phyloP scores from a whole-genome alignment of 768 basidiomycete species.

The Agrocybe praecox region DNA sequence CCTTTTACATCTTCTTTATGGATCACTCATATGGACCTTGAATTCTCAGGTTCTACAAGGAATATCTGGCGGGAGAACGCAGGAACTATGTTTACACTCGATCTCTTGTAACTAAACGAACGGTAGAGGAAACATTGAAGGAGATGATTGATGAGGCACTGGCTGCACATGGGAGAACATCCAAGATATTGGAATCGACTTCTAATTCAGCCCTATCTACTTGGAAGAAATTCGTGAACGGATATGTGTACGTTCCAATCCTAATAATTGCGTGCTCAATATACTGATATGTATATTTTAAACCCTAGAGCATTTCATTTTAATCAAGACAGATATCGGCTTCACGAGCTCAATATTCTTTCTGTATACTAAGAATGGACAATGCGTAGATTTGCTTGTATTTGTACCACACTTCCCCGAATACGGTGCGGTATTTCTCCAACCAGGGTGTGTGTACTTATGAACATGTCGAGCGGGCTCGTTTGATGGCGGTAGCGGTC shows the following conservation, averaged over 20 bases:
- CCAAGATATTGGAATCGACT: background rate
- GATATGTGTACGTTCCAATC: background rate
- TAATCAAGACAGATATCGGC: background rate
- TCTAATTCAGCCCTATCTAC: background rate
- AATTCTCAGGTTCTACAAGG: slow-evolving; percentile 5
- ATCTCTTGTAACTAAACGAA: background rate
- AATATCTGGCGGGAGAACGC: slow-evolving; percentile 1
- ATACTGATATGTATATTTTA: background rate
- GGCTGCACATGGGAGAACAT: background rate
- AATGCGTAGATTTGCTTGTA: no score
- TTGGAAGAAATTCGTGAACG: slow-evolving; percentile 1
- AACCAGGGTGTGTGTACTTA: no score
- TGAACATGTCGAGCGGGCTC: no score
- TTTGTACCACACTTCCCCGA: no score
- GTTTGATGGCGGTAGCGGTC: no score
- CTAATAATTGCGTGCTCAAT: background rate
- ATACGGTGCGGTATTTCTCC: no score
- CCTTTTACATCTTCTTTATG: background rate
- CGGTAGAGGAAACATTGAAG: background rate
- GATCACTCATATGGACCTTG: background rate
- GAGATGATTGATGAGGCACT: slow-evolving; percentile 1
- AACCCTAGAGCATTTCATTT: background rate
- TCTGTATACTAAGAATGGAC: no score
- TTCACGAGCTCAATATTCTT: background rate
- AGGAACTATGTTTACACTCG: slow-evolving; percentile 2